Percentiles rank a stretch among this genome's conserved stretches.
Conservation (phyloP, 1,139 yeast genomes). For the Scheffersomyces titani region DNA sequence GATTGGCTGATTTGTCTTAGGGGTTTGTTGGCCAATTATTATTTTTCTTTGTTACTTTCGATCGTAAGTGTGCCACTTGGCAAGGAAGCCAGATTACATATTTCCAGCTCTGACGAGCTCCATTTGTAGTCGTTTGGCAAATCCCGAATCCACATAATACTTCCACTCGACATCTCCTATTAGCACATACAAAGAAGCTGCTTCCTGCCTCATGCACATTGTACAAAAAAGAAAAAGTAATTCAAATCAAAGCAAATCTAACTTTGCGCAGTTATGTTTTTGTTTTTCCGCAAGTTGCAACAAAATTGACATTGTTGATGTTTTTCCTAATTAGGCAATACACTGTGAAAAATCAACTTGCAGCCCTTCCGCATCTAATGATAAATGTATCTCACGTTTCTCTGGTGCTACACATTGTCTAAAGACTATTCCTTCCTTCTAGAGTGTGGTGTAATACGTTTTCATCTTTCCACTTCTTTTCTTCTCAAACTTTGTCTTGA, state of each 20-base stretch:
- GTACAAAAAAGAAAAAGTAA: not conserved
- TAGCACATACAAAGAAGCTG: not conserved
- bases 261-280: not conserved
- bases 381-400: slow-evolving; percentile 11
- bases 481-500: slow-evolving; percentile 7
- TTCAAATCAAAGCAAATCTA: not conserved
- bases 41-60: too few relatives aligned
- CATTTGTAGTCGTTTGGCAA: not conserved
- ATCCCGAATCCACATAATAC: not conserved
- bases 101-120: not conserved
- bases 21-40: too few relatives aligned
- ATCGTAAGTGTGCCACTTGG: not conserved
- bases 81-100: not conserved
- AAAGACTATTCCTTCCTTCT: not conserved
- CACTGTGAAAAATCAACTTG: slow-evolving; percentile 8
- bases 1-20: not conserved
- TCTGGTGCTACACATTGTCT: slow-evolving; percentile 6
- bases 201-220: not conserved
- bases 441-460: not conserved
- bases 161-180: not conserved
- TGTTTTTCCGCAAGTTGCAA: not conserved
- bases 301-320: slow-evolving; percentile 18
- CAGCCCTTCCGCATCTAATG: slow-evolving; percentile 1
- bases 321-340: slow-evolving; percentile 20
- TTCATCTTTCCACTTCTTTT: slow-evolving; percentile 8